These are phyloP conservation scores for Angomonas deanei DNA, from an alignment of 208 protist species.

Conservation along the genomic window DNA sequence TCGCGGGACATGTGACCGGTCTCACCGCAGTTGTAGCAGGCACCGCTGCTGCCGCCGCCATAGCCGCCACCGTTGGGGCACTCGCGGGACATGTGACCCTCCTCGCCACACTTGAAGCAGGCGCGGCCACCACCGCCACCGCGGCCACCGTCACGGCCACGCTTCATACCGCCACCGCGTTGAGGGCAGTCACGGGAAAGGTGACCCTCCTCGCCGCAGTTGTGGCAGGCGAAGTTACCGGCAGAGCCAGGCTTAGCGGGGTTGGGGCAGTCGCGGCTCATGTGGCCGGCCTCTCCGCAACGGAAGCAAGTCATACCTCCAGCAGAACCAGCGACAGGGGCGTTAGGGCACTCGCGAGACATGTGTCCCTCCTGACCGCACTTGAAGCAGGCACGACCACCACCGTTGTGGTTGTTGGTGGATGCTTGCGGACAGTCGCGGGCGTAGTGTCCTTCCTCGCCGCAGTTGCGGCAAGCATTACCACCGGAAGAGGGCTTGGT, in stretches of 20 bases:
- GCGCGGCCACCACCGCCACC: constrained; percentile 49
- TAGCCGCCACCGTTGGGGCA: constrained; percentile 57
- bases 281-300: constrained; percentile 69
- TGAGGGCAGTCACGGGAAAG: constrained; percentile 81
- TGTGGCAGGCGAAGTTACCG: constrained; percentile 74
- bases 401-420: constrained; percentile 32
- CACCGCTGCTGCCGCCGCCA: constrained; percentile 20
- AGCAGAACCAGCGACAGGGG: constrained; percentile 31
- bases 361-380: constrained; percentile 73
- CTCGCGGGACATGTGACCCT: constrained; percentile 77
- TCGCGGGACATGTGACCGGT: constrained; percentile 3
- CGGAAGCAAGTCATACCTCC: constrained; percentile 58
- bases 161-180: constrained; percentile 15
- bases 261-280: constrained; percentile 72
- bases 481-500: constrained; percentile 15
- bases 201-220: constrained; percentile 78
- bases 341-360: constrained; percentile 85
- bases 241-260: constrained; percentile 41
- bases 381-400: constrained; percentile 67
- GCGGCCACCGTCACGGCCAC: constrained; percentile 13
- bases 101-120: constrained; percentile 79
- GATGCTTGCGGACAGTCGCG: constrained; percentile 74
- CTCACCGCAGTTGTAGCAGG: constrained; percentile 61
- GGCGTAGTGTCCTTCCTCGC: constrained; percentile 77
- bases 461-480: constrained; percentile 68